Evolutionary conservation across 2,329 filamentous ascomycete species (phyloP), one percentile per base, ranked within the genome.

Genomic region (Ascochyta lentis): DNA sequence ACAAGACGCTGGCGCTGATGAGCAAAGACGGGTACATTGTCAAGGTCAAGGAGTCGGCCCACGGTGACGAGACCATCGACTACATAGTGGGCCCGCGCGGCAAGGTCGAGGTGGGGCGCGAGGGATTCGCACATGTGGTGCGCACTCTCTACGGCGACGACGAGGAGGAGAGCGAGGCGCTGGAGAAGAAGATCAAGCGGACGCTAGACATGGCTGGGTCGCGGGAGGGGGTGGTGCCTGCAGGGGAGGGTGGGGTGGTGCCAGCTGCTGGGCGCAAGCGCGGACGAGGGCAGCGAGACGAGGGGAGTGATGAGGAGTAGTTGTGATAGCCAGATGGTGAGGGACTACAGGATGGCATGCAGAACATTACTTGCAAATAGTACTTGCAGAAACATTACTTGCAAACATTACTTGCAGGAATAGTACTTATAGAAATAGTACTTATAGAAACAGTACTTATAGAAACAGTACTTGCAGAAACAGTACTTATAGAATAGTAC

Each of bases 81-180:
- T 99, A 91, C 83, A 85, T 90, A 52, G 85, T 97, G 13, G 95
- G 95, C 2, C 89, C 92, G 6, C 84, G 95, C 22, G 94, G 90
- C 6, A 95, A 90, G 76, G 82, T 93, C 7, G 95, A 98, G 75
- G 85, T 98, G 33, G 91, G 90, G 0, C 81, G 87, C n/a, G 83
- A 86, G 45, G 91, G 90, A 0, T 89, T 95, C 12, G 85, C 87
- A 16, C 87, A 86, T 0, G 76, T 97, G 60, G 86, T 92, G 4
- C 78, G 78, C 58, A 76, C 76, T 46, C 83, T 88, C 1, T 86
- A 83, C 69, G 54, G 48, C 5, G 60, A 63, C 40, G 59, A 59
- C 19, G 85, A 35, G 7, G 33, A n/a, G 31, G 70, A 68, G 22
- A 63, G 54, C 10, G 63, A 67, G 4, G 73, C 74, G 42, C 58